Base-by-base conservation (phyloP, 2,329 filamentous ascomycete genomes). In the Tolypocladium tropicale region DNA sequence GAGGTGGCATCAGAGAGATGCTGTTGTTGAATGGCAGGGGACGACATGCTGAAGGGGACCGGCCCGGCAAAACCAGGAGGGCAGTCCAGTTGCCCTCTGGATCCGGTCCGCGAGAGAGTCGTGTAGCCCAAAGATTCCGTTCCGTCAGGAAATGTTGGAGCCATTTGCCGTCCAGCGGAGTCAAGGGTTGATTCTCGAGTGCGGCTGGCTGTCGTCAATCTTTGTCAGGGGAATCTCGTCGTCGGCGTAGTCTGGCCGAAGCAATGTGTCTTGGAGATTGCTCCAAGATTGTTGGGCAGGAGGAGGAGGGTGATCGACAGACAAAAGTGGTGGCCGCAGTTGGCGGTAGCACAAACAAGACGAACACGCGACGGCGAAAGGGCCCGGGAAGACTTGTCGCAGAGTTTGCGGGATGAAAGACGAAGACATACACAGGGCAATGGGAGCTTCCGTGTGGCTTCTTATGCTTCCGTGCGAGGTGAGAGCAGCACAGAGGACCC, bases 51-150 rank as follows among this genome's bases (percentile, higher is more conserved):
- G 56, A 65, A 62, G 59, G 64, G 36, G 52, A 59, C 62, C 60
- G 64, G 63, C 56, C 58, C 60, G 59, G 61, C 57, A 56, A 66
- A 62, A 57, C 62, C 66, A 54, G 63, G 54, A 58, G 62, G 58
- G 58, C 58, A 63, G 59, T 57, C 53, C 63, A 66, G 64, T 63
- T 67, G 66, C 62, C 65, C 63, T 55, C 58, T 61, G 56, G 62
- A 57, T 58, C 59, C 62, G 57, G 62, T 57, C 57, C 57, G 54
- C 46, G 62, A 59, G 55, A 60, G 39, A 56, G 61, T 68, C 61
- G 68, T 69, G 67, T 69, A 70, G 67, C 67, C 68, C 58, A 61
- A 59, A 56, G 63, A 56, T 61, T 63, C 62, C 53, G 61, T 64
- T 56, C 59, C 61, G 50, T 65, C 58, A 63, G 65, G 59, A 60